Evolutionary conservation across 768 basidiomycete species (phyloP).

Genomic region (Termitomyces sp.): DNA sequence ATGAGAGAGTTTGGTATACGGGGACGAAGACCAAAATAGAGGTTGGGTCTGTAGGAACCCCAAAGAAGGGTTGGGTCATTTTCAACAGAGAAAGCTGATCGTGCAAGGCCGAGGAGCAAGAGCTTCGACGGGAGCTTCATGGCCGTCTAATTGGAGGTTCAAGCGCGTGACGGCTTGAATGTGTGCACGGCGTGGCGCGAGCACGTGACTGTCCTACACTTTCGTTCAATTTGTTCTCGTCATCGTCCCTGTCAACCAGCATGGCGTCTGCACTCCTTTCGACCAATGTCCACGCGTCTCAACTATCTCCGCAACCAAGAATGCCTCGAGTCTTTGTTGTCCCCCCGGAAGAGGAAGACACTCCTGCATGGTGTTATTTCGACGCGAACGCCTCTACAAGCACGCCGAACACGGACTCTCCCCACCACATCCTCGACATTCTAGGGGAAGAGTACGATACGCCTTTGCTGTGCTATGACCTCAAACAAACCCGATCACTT

Average conservation of each 20-base stretch:
- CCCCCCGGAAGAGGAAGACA: conserved; percentile 53
- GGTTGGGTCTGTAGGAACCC: conserved; percentile 86
- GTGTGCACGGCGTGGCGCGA: conserved; percentile 1
- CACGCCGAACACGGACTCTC: not conserved
- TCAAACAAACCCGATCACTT: conserved; percentile 3
- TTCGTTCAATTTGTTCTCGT: not conserved
- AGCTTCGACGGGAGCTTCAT: conserved; percentile 41
- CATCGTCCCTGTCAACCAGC: not conserved
- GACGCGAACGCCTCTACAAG: conserved; percentile 29
- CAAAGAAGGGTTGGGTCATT: conserved; percentile 62
- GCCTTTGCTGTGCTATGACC: conserved; percentile 16
- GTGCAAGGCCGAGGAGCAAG: conserved; percentile 38
- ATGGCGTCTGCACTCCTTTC: conserved; percentile 13
- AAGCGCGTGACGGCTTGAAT: not conserved
- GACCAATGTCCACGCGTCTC: conserved; percentile 4
- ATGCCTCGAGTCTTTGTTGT: conserved; percentile 51
- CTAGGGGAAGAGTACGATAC: conserved; percentile 13
- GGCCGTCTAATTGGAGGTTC: not conserved
- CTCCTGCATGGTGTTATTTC: conserved; percentile 53
- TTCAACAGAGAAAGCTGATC: conserved; percentile 28
- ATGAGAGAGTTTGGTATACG: conserved; percentile 83
- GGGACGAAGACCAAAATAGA: conserved; percentile 93
- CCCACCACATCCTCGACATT: conserved; percentile 8
- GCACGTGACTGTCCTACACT: conserved; percentile 13
- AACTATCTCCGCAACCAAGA: conserved; percentile 5